Percentiles rank a stretch among this genome's conserved stretches.
These are phyloP conservation scores for Trichosanthes cucumerina DNA, from an alignment of 306 rosid species.

Conservation along the genomic window DNA sequence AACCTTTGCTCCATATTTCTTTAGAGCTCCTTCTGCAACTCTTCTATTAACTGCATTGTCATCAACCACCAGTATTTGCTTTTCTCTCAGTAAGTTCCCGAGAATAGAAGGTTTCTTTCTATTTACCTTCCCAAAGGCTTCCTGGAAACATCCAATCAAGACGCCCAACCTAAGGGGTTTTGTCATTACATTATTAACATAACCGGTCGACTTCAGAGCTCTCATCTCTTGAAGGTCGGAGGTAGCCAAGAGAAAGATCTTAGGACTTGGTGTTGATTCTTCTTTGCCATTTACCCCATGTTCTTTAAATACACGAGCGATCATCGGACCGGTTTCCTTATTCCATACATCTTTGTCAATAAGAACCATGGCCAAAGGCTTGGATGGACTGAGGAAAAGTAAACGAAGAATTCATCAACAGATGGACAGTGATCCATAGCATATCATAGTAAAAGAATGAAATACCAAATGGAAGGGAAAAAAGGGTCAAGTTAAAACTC, in stretches of 20 bases:
- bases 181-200: slow-evolving; percentile 41
- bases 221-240: slow-evolving; percentile 24
- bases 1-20: slow-evolving; percentile 69
- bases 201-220: slow-evolving; percentile 46
- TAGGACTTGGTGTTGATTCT: slow-evolving; percentile 32
- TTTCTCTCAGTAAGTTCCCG: slow-evolving; percentile 42
- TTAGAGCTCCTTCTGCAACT: slow-evolving; percentile 86
- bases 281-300: slow-evolving; percentile 25
- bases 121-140: slow-evolving; percentile 41
- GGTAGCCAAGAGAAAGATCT: slow-evolving; percentile 59
- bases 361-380: slow-evolving; percentile 50
- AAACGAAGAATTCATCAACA: slow-evolving; percentile 6
- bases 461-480: not conserved
- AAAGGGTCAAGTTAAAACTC: not conserved
- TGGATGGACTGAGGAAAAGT: slow-evolving; percentile 30
- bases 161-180: slow-evolving; percentile 66
- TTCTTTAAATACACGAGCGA: slow-evolving; percentile 25
- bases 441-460: slow-evolving; percentile 1
- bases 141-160: slow-evolving; percentile 50
- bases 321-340: slow-evolving; percentile 28
- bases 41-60: slow-evolving; percentile 77
- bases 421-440: slow-evolving; percentile 11
- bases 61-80: slow-evolving; percentile 78
- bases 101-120: slow-evolving; percentile 41
- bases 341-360: slow-evolving; percentile 77